These are phyloP conservation scores for Knufia fluminis DNA, from an alignment of 2,329 filamentous ascomycete genomes.

Conservation along the genomic window DNA sequence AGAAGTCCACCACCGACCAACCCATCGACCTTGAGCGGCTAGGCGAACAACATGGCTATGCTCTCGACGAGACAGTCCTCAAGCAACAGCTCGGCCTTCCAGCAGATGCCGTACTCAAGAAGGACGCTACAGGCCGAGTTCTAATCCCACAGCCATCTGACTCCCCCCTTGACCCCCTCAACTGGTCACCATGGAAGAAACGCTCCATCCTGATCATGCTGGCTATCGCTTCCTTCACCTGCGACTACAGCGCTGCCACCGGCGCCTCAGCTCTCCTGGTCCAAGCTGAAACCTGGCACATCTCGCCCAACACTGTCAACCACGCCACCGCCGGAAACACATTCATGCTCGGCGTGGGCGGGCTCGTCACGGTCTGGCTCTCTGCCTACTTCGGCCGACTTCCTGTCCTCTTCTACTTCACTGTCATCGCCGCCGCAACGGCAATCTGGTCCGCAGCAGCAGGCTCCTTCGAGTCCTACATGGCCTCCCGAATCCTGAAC, in stretches of 20 bases:
- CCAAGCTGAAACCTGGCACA: slow-evolving; percentile 41
- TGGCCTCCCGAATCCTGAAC: slow-evolving; percentile 40
- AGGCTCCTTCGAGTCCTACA: slow-evolving; percentile 38
- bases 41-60: slow-evolving; percentile 22
- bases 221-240: slow-evolving; percentile 38
- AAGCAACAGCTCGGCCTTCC: slow-evolving; percentile 18
- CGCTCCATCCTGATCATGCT: slow-evolving; percentile 42
- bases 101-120: slow-evolving; percentile 27
- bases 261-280: slow-evolving; percentile 37
- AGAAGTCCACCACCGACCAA: neutral
- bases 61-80: slow-evolving; percentile 20
- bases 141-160: slow-evolving; percentile 47
- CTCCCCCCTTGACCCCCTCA: slow-evolving; percentile 45
- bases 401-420: slow-evolving; percentile 34
- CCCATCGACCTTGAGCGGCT: slow-evolving; percentile 21
- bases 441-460: slow-evolving; percentile 37
- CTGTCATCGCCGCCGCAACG: slow-evolving; percentile 24
- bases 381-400: slow-evolving; percentile 37
- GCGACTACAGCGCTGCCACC: slow-evolving; percentile 42
- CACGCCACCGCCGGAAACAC: slow-evolving; percentile 44
- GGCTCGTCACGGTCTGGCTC: slow-evolving; percentile 33
- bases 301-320: slow-evolving; percentile 42
- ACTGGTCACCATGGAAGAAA: slow-evolving; percentile 45
- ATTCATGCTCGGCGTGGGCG: slow-evolving; percentile 39
- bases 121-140: slow-evolving; percentile 34